Base-by-base conservation (phyloP, 192 early-diverging fungal genomes). In the Allomyces macrogynus region DNA sequence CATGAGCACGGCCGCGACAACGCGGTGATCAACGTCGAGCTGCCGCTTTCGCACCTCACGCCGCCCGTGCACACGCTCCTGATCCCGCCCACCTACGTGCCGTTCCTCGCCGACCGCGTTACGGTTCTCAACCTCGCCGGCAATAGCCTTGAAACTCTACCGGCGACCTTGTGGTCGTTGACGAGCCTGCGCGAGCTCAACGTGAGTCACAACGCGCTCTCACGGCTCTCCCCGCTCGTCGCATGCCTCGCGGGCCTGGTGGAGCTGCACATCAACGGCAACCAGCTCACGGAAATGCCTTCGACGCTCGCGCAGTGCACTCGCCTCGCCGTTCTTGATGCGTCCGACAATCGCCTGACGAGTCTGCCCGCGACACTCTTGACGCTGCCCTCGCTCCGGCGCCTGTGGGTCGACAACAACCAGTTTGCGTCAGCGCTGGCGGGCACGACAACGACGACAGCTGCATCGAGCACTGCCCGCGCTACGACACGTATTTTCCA, bases 331-430 rank as follows among this genome's bases (percentile, higher is more conserved):
- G 80, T 76, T 5, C 67, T 92, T 23, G 84, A 90, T 67, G 63
- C 90, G 7, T 74, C 78, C 18, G 62, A 84, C 27, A 91, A 89
- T 67, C 84, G 81, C 5, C 60, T 92, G 14, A 71, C 60, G 20
- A 72, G 69, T 24, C 66, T 92, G 40, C 90, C 90, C 4, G 85
- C 87, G 11, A 88, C 88, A 61, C 67, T 90, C 16, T 75, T 76
- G 44, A 77, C 82, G 1, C 77, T 91, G 14, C 87, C 88, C 64
- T 80, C 73, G 65, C 68, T 91, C 61, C 75, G 85, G n/a, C 77
- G 79, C 40, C 65, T 90, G 1, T 63, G 69, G 22, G 57, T 81
- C 10, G 80, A 85, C 11, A 68, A 70, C 1, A 87, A 86, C 65
- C 78, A 71, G n/a, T 67, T 82, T 1, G 68, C 74, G 10, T 65